Conservation (phyloP, 306 rosid species). For the Rosa multiflora region DNA sequence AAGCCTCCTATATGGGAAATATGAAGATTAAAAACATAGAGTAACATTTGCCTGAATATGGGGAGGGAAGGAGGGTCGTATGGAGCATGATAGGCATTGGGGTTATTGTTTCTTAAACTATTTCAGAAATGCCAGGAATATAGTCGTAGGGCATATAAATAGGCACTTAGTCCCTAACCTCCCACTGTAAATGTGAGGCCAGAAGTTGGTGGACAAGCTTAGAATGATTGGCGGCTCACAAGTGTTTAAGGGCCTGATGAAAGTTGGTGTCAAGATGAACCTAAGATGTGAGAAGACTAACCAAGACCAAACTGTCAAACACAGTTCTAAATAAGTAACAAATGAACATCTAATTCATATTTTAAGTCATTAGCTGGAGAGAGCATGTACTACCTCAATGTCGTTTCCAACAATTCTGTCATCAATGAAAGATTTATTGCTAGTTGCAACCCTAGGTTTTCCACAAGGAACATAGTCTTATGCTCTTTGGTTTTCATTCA, state of each 20-base stretch:
- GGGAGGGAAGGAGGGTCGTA: neutral
- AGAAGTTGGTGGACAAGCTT: neutral
- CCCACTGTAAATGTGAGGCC: neutral
- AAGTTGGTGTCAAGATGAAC: slow-evolving; percentile 9
- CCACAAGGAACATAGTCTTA: neutral
- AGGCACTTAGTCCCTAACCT: neutral
- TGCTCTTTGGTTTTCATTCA: slow-evolving; percentile 14
- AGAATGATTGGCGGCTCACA: neutral
- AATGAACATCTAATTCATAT: neutral
- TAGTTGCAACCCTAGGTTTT: neutral
- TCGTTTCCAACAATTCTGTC: neutral
- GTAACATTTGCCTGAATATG: neutral
- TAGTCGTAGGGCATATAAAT: neutral
- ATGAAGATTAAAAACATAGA: neutral
- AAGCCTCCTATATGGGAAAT: neutral
- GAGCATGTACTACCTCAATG: neutral
- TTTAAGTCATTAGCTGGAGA: neutral
- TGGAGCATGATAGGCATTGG: neutral
- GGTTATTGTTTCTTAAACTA: neutral
- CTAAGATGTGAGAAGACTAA: neutral
- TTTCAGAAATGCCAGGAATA: neutral
- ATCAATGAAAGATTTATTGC: neutral
- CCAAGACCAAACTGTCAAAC: neutral
- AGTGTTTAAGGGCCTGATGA: neutral
- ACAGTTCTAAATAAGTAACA: neutral